A percentile compares a stretch with the other conserved stretches of the same genome.
Evolutionary conservation across 352 stramenopile genomes (phyloP).

Genomic region (Globisporangium rhizosaccharum): DNA sequence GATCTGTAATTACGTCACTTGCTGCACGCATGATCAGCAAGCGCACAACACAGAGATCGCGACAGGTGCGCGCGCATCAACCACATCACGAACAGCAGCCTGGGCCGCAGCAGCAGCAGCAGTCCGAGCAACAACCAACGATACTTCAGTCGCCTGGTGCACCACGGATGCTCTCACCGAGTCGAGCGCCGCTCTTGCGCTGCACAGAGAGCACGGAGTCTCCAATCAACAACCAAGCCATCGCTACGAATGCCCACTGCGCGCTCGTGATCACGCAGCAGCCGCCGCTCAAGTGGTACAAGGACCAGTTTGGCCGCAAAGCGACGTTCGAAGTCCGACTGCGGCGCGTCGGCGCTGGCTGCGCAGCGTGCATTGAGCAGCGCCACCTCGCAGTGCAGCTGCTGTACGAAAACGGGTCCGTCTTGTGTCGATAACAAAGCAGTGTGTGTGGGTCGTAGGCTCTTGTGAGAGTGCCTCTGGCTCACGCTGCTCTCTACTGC

Average conservation of each 20-base stretch:
- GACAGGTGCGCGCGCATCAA: not conserved
- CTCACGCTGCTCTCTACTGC: not conserved
- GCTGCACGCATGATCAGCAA: slow-evolving; percentile 2
- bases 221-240: not conserved
- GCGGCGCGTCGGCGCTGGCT: slow-evolving; percentile 22
- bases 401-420: slow-evolving; percentile 61
- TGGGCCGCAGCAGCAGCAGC: slow-evolving; percentile 1
- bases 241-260: slow-evolving; percentile 13
- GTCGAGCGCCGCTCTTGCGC: not conserved
- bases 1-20: slow-evolving; percentile 14
- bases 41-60: not conserved
- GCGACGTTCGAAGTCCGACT: slow-evolving; percentile 61
- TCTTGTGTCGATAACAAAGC: no score
- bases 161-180: not conserved
- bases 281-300: slow-evolving; percentile 66
- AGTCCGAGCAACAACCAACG: not conserved
- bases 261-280: slow-evolving; percentile 51
- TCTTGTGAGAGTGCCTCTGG: not conserved
- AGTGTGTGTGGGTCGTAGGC: not conserved
- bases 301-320: slow-evolving; percentile 75
- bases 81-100: not conserved
- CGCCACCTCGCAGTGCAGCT: slow-evolving; percentile 53
- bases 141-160: slow-evolving; percentile 1
- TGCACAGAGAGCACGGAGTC: slow-evolving; percentile 12
- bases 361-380: slow-evolving; percentile 40